Evolutionary conservation across 1,284 basidiomycete genomes (phyloP).

Genomic region (Peniophora sp.): DNA sequence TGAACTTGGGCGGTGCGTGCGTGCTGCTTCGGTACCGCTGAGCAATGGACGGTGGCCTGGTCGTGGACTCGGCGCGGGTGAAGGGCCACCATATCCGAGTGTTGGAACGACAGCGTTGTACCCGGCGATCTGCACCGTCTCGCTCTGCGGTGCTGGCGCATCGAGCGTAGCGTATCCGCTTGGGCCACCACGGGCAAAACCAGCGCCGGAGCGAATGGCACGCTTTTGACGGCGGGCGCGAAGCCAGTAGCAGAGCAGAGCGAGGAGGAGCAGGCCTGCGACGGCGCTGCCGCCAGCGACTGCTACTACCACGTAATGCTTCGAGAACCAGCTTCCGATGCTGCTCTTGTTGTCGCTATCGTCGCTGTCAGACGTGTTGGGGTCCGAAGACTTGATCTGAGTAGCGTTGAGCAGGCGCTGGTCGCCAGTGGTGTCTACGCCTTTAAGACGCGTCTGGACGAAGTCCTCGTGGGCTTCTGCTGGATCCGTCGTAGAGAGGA

Average conservation of each 20-base stretch:
- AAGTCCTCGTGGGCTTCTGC: conserved; percentile 41
- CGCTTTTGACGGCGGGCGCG: not conserved
- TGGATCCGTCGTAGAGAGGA: conserved; percentile 41
- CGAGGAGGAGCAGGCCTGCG: conserved; percentile 16
- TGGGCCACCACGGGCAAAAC: too few relatives aligned
- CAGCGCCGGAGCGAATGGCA: too few relatives aligned
- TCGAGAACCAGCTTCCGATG: conserved; percentile 8
- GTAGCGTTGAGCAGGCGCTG: conserved; percentile 14
- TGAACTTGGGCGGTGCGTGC: too few relatives aligned
- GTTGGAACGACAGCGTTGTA: too few relatives aligned
- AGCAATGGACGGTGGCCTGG: too few relatives aligned
- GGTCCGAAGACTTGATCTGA: not conserved
- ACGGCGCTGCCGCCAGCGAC: conserved; percentile 20
- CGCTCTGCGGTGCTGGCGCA: too few relatives aligned
- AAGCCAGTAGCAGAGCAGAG: conserved; percentile 13
- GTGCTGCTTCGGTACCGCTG: too few relatives aligned
- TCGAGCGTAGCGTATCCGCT: too few relatives aligned
- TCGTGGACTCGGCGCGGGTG: too few relatives aligned
- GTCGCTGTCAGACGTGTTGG: conserved; percentile 8
- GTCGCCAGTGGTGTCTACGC: conserved; percentile 34
- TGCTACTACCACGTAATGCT: conserved; percentile 21
- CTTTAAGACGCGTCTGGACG: conserved; percentile 39
- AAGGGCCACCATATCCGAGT: too few relatives aligned
- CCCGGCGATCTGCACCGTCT: too few relatives aligned
- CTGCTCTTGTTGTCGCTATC: conserved; percentile 4